Base-by-base conservation (phyloP, 768 basidiomycete species). In the Boletellus ananas region DNA sequence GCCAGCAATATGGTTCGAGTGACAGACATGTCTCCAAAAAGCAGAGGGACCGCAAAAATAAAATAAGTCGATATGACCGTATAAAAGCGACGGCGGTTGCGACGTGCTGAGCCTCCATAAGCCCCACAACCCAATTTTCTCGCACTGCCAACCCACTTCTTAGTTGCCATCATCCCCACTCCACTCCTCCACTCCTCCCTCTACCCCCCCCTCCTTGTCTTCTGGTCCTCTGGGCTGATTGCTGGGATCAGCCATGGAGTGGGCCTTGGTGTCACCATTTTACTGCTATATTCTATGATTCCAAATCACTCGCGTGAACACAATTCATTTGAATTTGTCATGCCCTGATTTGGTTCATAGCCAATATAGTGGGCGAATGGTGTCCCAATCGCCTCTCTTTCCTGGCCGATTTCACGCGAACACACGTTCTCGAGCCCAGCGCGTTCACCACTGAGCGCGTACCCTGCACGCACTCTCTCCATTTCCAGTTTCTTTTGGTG, bases 291-390 rank as follows among this genome's bases (percentile, higher is more conserved):
- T 69, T 64, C 70, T 69, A 66, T 70, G 73, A 72, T 62, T 61
- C 74, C 74, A 64, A 74, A 56, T 59, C 61, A 58, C 44, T 38
- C 46, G 57, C 56, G 45, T 57, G 55, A 51, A 61, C 64, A 58
- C 51, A 29, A 52, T 68, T 70, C 67, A 54, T 2, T 71, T 54
- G 70, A 70, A 70, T 57, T 56, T 59, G 65, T 56, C 58, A 60
- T 25, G 59, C 59, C 43, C 29, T 65, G 64, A 61, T 62, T 76
- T 69, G 79, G 77, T 79, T 80, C 79, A 80, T 80, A 79, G 78
- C 73, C 75, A 71, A 75, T 72, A 77, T 76, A 75, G 75, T 74
- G 71, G 70, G 61, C 27, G 47, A 60, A 1, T 72, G 69, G 76
- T 66, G 76, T 73, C 72, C 65, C 56, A 58, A 55, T 21, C 25